phyloP scores from a whole-genome alignment of 2,329 filamentous ascomycete genomes.

The Fusarium pseudocircinatum region DNA sequence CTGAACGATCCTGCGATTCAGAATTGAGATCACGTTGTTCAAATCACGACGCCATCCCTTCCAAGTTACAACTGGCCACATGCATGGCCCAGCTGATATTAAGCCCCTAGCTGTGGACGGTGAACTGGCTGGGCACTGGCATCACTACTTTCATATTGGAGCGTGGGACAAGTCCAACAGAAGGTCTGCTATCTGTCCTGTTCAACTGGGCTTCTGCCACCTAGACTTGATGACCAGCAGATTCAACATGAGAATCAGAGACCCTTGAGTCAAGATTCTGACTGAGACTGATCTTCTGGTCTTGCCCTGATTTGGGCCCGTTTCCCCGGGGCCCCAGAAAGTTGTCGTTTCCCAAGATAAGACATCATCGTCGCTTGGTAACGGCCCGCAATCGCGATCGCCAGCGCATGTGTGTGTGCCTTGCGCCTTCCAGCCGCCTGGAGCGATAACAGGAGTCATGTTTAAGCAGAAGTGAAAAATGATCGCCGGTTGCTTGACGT shows the following conservation, averaged over 20 bases:
- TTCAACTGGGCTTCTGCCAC: slow-evolving; percentile 6
- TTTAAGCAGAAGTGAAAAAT: background rate
- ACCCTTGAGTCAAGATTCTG: slow-evolving; percentile 24
- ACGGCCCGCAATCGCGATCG: slow-evolving; percentile 20
- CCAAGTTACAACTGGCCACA: slow-evolving; percentile 31
- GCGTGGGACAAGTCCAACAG: slow-evolving; percentile 4
- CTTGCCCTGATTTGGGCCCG: slow-evolving; percentile 14
- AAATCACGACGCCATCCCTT: slow-evolving; percentile 13
- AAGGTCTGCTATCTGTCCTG: background rate
- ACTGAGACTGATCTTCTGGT: background rate
- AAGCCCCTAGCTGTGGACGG: background rate
- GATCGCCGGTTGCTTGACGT: slow-evolving; percentile 33
- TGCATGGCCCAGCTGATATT: slow-evolving; percentile 19
- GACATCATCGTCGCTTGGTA: slow-evolving; percentile 23
- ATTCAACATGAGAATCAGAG: background rate
- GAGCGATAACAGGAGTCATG: slow-evolving; percentile 8
- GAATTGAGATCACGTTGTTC: slow-evolving; percentile 30
- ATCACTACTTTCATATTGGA: background rate
- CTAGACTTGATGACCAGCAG: slow-evolving; percentile 2
- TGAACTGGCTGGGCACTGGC: background rate
- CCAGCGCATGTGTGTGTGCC: background rate
- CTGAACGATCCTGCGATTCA: background rate
- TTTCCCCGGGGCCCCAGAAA: slow-evolving; percentile 30
- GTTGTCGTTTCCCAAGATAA: slow-evolving; percentile 16
- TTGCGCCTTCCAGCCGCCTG: slow-evolving; percentile 7